Evolutionary conservation across 2,329 filamentous ascomycete species (phyloP), one percentile per base, ranked within the genome.

Genomic region (Harringtonia aguacate): DNA sequence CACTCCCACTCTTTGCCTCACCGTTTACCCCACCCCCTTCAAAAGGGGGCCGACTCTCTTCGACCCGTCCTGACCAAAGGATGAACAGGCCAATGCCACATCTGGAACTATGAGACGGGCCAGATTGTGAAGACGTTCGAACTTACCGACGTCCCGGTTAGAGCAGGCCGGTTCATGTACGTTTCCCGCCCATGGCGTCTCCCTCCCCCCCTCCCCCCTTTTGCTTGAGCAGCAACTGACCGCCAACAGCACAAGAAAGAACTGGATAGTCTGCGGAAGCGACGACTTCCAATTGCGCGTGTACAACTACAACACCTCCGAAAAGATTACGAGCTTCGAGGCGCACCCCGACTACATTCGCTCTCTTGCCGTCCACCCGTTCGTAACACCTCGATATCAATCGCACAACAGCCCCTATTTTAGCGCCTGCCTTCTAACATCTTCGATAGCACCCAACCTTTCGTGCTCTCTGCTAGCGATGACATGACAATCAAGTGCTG

Each of bases 61-160:
- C 6, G 24, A 31, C 30, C 8, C 30, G 28, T 31, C 4, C 4
- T 10, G 7, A 35, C 15, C 6, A 29, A 8, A 15, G n/a, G n/a
- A n/a, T 15, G 2, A 29, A 15, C 34, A 88, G 87, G 92, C 64
- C 90, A 97, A 72, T 92, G 94, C 62, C 94, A 97, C 71, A 97
- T 98, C 62, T 97, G 92, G 89, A 95, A 90, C 29, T 95, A 94
- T 66, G 90, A 94, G 68, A 94, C 88, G 41, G 88, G 94, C 64
- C 84, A 89, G 51, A 89, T 97, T 51, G 87, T 98, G 68, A 97
- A 97, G 74, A 95, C 90, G 5, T 98, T 98, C 65, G 92, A 98
- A 70, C 81, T 97, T 53, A 95, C 90, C 61, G 92, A 98, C 73
- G 92, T 98, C 41, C 92, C 92, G 52, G 90, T 98, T 47, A 85